Evolutionary conservation across 371 early-diverging fungal species (phyloP), one percentile per base, ranked within the genome.

Genomic region (Mortierella sp.): DNA sequence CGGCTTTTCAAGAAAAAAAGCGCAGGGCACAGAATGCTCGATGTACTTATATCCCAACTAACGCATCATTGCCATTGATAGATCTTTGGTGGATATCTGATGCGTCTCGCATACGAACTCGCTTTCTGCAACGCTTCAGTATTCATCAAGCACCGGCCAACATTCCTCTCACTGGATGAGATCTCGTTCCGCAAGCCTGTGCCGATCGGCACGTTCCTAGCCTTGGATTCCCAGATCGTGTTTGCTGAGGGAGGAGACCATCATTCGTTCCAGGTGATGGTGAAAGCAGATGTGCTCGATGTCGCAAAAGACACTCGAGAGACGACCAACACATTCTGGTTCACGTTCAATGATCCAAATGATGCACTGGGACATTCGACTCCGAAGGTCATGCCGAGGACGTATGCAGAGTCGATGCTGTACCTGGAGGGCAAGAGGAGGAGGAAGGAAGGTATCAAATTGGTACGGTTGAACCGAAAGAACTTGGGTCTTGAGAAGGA

Each of bases 31-130:
- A 30, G 17, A 9, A 43, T 34, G 3, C 15, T n/a, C n/a, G n/a
- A n/a, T 7, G 7, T 17, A 5, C 9, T n/a, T 14, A 39, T 56
- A n/a, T 41, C 5, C 4, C 9, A 21, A 56, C 47, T 17, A 48
- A 14, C n/a, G 14, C 17, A 27, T 39, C 47, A 28, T 31, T 43
- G 4, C 4, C 4, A 34, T 0, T 21, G 21, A 17, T 63, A 75
- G 75, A 93, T 97, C 43, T 98, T 98, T 87, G 98, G 98, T 60
- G 93, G 92, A 27, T 91, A 89, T 52, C 62, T 91, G 47, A 91
- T 92, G 92, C 87, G 89, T 34, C 82, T 91, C 47, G 94, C 93
- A 2, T 92, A 87, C 63, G 93, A 94, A 65, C 83, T 98, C 0
- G 95, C 93, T 2, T 92, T 86, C 80, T 83, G 91, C 21, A 90